Evolutionary conservation across 805 yeast species (phyloP).

Genomic region (Kodamaea fukazawae): DNA sequence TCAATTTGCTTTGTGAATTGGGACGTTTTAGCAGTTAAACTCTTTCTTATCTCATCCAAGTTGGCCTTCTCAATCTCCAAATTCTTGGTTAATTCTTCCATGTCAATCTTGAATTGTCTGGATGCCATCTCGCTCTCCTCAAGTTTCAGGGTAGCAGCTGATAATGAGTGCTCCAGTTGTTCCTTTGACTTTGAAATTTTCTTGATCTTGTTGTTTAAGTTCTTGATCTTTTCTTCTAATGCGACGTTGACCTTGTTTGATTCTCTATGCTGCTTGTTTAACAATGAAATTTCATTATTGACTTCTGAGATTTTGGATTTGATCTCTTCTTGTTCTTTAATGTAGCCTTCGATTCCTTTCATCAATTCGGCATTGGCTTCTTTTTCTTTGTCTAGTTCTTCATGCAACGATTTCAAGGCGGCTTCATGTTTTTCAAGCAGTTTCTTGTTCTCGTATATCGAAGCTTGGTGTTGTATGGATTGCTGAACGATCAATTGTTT

Average conservation of each 20-base stretch:
- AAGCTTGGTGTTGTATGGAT: conserved; percentile 56
- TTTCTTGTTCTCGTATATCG: conserved; percentile 38
- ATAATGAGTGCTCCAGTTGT: conserved; percentile 43
- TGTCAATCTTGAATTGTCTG: conserved; percentile 41
- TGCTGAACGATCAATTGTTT: conserved; percentile 53
- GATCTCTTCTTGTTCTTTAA: conserved; percentile 24
- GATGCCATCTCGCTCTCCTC: conserved; percentile 45
- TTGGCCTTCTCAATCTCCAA: conserved; percentile 51
- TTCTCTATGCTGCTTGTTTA: conserved; percentile 31
- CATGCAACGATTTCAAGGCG: conserved; percentile 39
- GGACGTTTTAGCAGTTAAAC: conserved; percentile 72
- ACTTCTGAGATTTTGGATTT: conserved; percentile 25
- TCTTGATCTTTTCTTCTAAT: conserved; percentile 73
- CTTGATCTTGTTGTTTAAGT: conserved; percentile 53
- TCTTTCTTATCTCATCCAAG: conserved; percentile 62
- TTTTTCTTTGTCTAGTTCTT: conserved; percentile 43
- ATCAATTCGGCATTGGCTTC: conserved; percentile 38
- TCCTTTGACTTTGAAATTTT: conserved; percentile 57
- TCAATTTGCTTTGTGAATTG: conserved; percentile 65
- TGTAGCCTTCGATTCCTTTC: conserved; percentile 32
- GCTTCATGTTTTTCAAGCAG: conserved; percentile 38
- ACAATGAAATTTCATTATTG: conserved; percentile 18
- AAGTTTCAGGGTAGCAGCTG: conserved; percentile 47
- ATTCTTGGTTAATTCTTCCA: conserved; percentile 42
- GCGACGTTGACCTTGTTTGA: conserved; percentile 56